phyloP scores from a whole-genome alignment of 345 rosid genomes.

The Pistacia atlantica region DNA sequence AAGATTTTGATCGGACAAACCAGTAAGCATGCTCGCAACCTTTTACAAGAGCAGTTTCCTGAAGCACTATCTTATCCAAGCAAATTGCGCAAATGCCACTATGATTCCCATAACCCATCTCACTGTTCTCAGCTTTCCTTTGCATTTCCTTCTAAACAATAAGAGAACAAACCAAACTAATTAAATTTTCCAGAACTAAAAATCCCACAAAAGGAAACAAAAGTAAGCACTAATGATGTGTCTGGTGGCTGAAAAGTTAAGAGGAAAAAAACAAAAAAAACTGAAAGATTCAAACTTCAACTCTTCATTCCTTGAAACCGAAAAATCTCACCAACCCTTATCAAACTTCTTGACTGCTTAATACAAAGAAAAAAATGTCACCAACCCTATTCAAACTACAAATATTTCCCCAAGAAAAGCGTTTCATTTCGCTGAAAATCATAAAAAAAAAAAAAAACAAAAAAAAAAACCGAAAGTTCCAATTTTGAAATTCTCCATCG shows the following conservation, averaged over 20 bases:
- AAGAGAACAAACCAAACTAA: background rate
- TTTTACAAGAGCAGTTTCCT: slow-evolving; percentile 89
- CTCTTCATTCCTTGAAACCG: background rate
- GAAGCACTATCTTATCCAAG: slow-evolving; percentile 74
- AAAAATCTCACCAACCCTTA: background rate
- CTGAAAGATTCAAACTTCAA: background rate
- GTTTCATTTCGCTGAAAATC: too few species aligned
- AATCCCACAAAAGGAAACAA: background rate
- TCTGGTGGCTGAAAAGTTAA: background rate
- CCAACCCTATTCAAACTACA: too few species aligned
- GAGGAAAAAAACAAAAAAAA: background rate
- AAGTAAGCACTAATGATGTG: background rate
- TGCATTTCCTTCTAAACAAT: slow-evolving; percentile 47
- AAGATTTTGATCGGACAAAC: slow-evolving; percentile 45
- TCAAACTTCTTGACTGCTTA: too few species aligned
- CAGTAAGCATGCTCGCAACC: slow-evolving; percentile 99
- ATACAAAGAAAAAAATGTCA: too few species aligned
- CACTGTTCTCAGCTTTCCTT: slow-evolving; percentile 25
- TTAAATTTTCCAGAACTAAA: background rate
- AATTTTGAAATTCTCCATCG: background rate
- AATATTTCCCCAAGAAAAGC: too few species aligned
- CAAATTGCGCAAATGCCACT: slow-evolving; percentile 87
- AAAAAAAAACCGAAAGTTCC: background rate
- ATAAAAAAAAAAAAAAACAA: background rate
- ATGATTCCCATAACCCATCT: slow-evolving; percentile 55